phyloP scores from a whole-genome alignment of 2,329 filamentous ascomycete species.

The Aspergillus sp. region DNA sequence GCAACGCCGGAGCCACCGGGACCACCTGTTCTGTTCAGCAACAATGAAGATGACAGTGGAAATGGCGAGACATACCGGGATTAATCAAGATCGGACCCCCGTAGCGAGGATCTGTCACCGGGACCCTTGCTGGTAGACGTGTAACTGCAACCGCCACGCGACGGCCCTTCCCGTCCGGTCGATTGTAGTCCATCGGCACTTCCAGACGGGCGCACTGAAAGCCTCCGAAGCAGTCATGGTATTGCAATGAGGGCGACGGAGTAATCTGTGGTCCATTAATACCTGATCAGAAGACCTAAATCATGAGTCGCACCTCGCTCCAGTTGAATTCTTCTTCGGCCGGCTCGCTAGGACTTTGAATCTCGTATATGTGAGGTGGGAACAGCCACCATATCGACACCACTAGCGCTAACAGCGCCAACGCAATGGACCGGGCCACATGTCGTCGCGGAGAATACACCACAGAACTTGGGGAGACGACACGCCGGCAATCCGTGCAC shows the following conservation, averaged over 20 bases:
- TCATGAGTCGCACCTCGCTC: constrained; percentile 8
- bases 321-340: constrained; percentile 10
- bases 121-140: constrained; percentile 46
- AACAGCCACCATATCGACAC: constrained; percentile 10
- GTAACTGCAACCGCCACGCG: constrained; percentile 46
- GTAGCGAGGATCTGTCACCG: constrained; percentile 43
- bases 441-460: background rate
- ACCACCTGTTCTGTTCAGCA: constrained; percentile 30
- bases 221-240: constrained; percentile 44
- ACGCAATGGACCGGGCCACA: constrained; percentile 1
- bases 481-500: background rate
- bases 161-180: constrained; percentile 30
- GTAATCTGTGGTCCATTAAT: constrained; percentile 16
- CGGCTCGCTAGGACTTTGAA: background rate
- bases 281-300: background rate
- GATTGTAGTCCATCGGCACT: constrained; percentile 50
- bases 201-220: constrained; percentile 52
- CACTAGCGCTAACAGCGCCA: constrained; percentile 11
- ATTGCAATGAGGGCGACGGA: constrained; percentile 32
- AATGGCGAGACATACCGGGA: constrained; percentile 32
- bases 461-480: background rate
- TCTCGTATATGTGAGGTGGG: background rate
- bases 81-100: constrained; percentile 51
- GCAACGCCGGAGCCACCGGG: constrained; percentile 46
- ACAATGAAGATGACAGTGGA: too few species aligned